These are phyloP conservation scores for Fusarium nurragi DNA, from an alignment of 2,329 filamentous ascomycete genomes.

Conservation along the genomic window DNA sequence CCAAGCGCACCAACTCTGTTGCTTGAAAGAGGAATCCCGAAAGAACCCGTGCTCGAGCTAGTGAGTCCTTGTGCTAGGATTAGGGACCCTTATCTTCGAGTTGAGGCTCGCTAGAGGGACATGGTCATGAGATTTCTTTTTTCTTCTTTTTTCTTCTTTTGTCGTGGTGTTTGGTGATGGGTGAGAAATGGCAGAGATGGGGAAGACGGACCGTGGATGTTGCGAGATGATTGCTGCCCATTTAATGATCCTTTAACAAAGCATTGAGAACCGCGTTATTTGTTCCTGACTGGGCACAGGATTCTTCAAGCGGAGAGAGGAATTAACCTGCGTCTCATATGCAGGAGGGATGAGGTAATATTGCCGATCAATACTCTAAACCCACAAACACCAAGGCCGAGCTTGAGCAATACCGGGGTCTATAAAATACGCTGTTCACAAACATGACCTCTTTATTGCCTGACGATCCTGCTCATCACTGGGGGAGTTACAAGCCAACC, in stretches of 20 bases:
- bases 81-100: conserved; percentile 30
- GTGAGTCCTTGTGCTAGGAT: conserved; percentile 3
- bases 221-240: background rate
- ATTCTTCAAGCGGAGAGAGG: background rate
- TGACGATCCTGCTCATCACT: conserved; percentile 17
- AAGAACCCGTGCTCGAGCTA: conserved; percentile 32
- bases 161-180: background rate
- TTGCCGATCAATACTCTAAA: conserved; percentile 11
- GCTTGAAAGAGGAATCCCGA: conserved; percentile 27
- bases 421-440: conserved; percentile 2
- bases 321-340: conserved; percentile 15
- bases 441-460: conserved; percentile 16
- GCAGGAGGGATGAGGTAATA: conserved; percentile 24
- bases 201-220: conserved; percentile 2
- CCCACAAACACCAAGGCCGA: background rate
- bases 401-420: conserved; percentile 1
- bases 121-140: conserved; percentile 6
- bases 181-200: conserved; percentile 2
- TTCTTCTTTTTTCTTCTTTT: background rate
- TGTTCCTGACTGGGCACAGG: conserved; percentile 1
- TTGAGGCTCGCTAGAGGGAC: conserved; percentile 11
- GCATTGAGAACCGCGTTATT: background rate
- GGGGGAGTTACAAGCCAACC: conserved; percentile 2
- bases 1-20: conserved; percentile 31
- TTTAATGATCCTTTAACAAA: background rate